Percentiles rank a stretch among this genome's conserved stretches.
These are phyloP conservation scores for Dorcoceras hygrometricum DNA, from an alignment of 257 asterid species.

Conservation along the genomic window DNA sequence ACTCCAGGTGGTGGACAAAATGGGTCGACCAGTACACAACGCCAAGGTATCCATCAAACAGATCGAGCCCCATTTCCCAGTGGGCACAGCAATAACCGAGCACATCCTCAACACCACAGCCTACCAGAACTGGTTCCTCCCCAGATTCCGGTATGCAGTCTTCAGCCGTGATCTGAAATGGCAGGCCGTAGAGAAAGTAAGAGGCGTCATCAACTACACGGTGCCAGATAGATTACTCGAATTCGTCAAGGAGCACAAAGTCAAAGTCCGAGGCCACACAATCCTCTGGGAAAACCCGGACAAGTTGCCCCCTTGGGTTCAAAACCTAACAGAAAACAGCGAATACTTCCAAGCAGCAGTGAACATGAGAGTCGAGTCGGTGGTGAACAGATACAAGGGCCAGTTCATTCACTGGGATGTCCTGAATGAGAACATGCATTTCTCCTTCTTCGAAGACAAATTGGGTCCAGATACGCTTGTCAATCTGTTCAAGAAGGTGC, in stretches of 20 bases:
- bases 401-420: conserved; percentile 41
- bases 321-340: neutral
- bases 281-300: conserved; percentile 27
- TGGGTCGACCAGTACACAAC: conserved; percentile 19
- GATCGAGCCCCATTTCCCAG: conserved; percentile 22
- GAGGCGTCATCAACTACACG: conserved; percentile 16
- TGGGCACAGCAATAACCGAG: conserved; percentile 24
- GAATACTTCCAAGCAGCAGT: neutral
- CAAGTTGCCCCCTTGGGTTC: conserved; percentile 17
- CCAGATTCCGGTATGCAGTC: conserved; percentile 31
- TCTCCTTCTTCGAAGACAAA: neutral
- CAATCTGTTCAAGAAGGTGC: conserved; percentile 19
- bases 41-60: conserved; percentile 30
- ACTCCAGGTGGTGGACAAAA: conserved; percentile 22
- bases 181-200: neutral
- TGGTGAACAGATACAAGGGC: conserved; percentile 26
- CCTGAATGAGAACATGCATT: conserved; percentile 35
- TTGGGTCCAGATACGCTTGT: conserved; percentile 15
- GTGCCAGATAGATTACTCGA: conserved; percentile 26
- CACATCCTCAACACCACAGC: conserved; percentile 13
- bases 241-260: conserved; percentile 9
- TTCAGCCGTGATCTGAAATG: conserved; percentile 35
- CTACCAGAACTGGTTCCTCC: conserved; percentile 26
- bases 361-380: conserved; percentile 1
- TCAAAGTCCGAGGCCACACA: conserved; percentile 36